Evolutionary conservation across 495 filamentous ascomycete species (phyloP), one percentile per base, ranked within the genome.

Genomic region (Xylaria palmicola): DNA sequence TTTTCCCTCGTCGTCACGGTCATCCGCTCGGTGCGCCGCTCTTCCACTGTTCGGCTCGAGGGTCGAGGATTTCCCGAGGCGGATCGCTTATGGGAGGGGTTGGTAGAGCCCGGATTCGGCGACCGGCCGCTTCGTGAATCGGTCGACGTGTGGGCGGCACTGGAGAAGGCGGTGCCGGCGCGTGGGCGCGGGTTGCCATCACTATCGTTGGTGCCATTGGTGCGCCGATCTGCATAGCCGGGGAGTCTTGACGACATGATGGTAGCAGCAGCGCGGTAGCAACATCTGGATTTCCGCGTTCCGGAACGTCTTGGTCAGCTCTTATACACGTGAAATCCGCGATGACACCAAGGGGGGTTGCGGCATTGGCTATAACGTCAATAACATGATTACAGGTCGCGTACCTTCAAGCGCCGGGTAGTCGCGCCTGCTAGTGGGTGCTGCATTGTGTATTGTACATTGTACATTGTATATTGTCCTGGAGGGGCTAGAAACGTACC

Each of bases 1-100:
- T 81, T 87, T 62, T 92, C 88, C 63, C 81, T 82, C 7, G 84
- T 87, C 10, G 88, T 87, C 50, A 89, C 73, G 57, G 84, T 80
- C 26, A 74, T 67, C 63, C 79, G 84, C 71, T 84, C 84, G 12
- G 73, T 76, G 30, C 66, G 62, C 64, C 77, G 70, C 60, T 80
- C 77, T 47, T 80, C 78, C 41, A 75, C 68, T 13, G 49, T 68
- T 62, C 72, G 75, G 54, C 70, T 77, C 2, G 71, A 54, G 12
- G 75, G 74, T 9, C 79, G 62, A 6, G 69, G 70, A 32, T 77
- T 77, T 19, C 74, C 75, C 29, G 79, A 79, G 8, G 77, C 70
- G 3, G 74, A 69, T 19, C 77, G 66, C 65, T 81, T 80, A 62
- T 79, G 76, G 4, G 77, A 55, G 9, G 70, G 71, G 48, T 66